Evolutionary conservation across 352 stramenopile genomes (phyloP).

Genomic region (Phytophthora lateralis): DNA sequence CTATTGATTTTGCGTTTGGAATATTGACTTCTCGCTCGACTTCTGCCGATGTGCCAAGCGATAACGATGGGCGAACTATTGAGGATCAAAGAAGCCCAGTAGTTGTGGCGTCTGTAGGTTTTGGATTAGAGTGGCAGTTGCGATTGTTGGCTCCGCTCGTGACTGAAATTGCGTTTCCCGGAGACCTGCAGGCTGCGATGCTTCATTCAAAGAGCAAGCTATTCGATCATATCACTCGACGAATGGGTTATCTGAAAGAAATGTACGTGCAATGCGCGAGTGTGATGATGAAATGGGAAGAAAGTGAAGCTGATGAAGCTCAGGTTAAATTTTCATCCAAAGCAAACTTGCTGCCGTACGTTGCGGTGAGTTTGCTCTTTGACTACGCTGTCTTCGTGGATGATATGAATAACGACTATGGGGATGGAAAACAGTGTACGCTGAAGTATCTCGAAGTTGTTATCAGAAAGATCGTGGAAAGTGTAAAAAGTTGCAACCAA

Average conservation of each 20-base stretch:
- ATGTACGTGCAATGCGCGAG: conserved; percentile 24
- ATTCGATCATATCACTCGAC: conserved; percentile 25
- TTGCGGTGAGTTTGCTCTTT: conserved; percentile 53
- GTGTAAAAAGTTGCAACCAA: neutral
- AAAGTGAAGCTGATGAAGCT: conserved; percentile 6
- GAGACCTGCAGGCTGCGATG: conserved; percentile 39
- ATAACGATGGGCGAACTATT: conserved; percentile 3
- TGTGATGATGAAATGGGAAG: conserved; percentile 39
- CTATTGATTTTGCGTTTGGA: conserved; percentile 63
- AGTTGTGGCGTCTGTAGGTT: conserved; percentile 28
- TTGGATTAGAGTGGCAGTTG: conserved; percentile 57
- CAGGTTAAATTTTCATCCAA: conserved; percentile 48
- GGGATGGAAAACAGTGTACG: conserved; percentile 6
- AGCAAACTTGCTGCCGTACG: conserved; percentile 37
- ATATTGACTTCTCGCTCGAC: conserved; percentile 22
- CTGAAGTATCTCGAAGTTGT: conserved; percentile 21
- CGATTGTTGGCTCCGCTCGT: conserved; percentile 47
- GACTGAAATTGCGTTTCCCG: conserved; percentile 8
- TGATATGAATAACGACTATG: conserved; percentile 20
- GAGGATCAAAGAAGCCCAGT: conserved; percentile 3
- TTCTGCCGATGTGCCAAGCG: conserved; percentile 12
- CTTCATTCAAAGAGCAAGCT: conserved; percentile 61
- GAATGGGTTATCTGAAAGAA: conserved; percentile 33
- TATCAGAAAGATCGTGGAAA: conserved; percentile 20
- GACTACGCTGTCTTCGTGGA: conserved; percentile 43